phyloP scores from a whole-genome alignment of 352 stramenopile species.

The Phytophthora tentaculata region DNA sequence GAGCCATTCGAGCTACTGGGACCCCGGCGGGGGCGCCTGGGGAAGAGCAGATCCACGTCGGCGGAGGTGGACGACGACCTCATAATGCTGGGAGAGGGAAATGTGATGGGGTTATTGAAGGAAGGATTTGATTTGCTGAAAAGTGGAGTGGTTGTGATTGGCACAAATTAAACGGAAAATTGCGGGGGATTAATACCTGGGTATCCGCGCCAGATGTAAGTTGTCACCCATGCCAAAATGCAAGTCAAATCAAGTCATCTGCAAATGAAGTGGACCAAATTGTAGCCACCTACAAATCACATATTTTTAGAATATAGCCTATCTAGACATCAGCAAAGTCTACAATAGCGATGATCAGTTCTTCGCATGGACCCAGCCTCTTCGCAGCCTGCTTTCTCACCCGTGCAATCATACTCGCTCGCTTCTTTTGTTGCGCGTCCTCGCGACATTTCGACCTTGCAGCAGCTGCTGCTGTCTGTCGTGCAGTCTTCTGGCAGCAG shows the following conservation, averaged over 20 bases:
- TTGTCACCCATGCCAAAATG: too few relatives aligned
- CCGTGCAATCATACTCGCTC: neutral
- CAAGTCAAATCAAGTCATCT: too few relatives aligned
- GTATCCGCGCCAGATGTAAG: too few relatives aligned
- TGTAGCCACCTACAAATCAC: neutral
- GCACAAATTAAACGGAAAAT: too few relatives aligned
- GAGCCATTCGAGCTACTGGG: neutral
- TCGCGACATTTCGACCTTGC: neutral
- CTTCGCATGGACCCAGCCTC: neutral
- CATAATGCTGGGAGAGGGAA: too few relatives aligned
- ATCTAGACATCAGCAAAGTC: neutral
- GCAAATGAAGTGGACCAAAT: too few relatives aligned
- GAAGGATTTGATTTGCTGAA: too few relatives aligned
- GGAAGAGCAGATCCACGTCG: constrained; percentile 32
- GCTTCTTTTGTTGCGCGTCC: neutral
- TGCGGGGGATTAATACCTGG: too few relatives aligned
- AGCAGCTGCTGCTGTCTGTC: neutral
- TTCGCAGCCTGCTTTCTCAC: neutral
- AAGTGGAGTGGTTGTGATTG: too few relatives aligned
- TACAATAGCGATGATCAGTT: neutral
- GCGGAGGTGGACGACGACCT: constrained; percentile 14
- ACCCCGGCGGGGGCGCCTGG: constrained; percentile 23
- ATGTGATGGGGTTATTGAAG: too few relatives aligned
- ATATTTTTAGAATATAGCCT: neutral
- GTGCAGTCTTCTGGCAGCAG: neutral